Evolutionary conservation across 1,139 yeast species (phyloP).

Genomic region (Saccharomyces hybrid): DNA sequence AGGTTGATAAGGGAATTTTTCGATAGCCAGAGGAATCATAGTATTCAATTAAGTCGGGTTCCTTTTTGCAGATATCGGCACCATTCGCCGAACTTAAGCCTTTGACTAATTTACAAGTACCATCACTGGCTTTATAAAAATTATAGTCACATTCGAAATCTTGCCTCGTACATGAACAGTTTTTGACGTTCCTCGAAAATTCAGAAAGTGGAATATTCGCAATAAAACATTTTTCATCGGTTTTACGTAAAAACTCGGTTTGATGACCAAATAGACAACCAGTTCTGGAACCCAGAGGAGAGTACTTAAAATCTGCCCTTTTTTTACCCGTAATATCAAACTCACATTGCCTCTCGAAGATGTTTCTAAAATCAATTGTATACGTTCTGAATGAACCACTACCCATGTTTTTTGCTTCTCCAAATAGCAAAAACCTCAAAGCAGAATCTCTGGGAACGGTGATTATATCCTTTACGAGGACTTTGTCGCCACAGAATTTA

Average conservation of each 20-base stretch:
- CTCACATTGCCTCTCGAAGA: conserved; percentile 62
- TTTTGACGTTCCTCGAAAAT: conserved; percentile 50
- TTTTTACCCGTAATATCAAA: conserved; percentile 53
- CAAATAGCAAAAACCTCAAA: conserved; percentile 56
- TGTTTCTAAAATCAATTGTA: conserved; percentile 64
- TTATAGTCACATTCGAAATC: conserved; percentile 96
- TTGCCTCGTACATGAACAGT: conserved; percentile 78
- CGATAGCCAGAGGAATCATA: conserved; percentile 79
- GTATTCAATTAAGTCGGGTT: conserved; percentile 53
- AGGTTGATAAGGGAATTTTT: conserved; percentile 63
- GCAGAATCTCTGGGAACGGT: conserved; percentile 91
- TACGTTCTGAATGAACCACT: conserved; percentile 40
- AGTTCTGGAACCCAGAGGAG: conserved; percentile 69
- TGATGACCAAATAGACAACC: conserved; percentile 88
- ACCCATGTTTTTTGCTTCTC: conserved; percentile 31
- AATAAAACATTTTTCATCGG: conserved; percentile 65
- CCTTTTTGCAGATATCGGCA: conserved; percentile 51
- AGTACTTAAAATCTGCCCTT: conserved; percentile 69
- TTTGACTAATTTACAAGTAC: conserved; percentile 74
- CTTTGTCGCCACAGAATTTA: conserved; percentile 51
- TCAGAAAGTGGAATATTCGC: conserved; percentile 68
- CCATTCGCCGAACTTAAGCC: conserved; percentile 67
- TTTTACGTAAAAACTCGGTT: conserved; percentile 67
- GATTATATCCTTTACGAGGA: conserved; percentile 62
- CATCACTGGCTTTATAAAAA: conserved; percentile 61